A percentile compares a stretch with the other conserved stretches of the same genome.
Conservation (phyloP, 2,329 filamentous ascomycete species). For the Trichothecium sympodiale region DNA sequence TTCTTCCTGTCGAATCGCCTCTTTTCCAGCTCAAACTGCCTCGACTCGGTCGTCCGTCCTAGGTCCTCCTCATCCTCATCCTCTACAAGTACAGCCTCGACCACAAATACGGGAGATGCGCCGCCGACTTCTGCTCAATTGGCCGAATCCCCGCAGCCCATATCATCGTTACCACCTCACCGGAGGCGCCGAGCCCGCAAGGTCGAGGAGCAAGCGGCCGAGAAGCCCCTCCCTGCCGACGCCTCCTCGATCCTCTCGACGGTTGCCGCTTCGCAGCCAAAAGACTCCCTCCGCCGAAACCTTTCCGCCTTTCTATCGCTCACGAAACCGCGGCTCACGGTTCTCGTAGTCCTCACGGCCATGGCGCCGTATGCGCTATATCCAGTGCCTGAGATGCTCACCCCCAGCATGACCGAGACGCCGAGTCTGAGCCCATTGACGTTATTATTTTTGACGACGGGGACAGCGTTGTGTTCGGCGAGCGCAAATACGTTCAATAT, state of each 20-base stretch:
- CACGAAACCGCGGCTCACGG: slow-evolving; percentile 87
- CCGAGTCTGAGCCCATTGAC: slow-evolving; percentile 86
- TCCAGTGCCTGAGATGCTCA: slow-evolving; percentile 78
- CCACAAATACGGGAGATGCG: slow-evolving; percentile 7
- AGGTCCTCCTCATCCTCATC: slow-evolving; percentile 16
- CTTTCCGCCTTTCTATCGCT: slow-evolving; percentile 78
- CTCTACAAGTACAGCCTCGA: slow-evolving; percentile 11
- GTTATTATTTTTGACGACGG: slow-evolving; percentile 80
- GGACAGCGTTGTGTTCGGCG: slow-evolving; percentile 80
- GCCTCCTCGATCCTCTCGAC: slow-evolving; percentile 46
- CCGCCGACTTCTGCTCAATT: not conserved
- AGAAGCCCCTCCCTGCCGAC: slow-evolving; percentile 27
- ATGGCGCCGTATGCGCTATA: slow-evolving; percentile 90
- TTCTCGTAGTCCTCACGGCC: slow-evolving; percentile 81
- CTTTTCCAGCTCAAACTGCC: slow-evolving; percentile 24
- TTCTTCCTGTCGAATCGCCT: slow-evolving; percentile 25
- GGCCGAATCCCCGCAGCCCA: slow-evolving; percentile 10
- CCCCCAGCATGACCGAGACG: slow-evolving; percentile 50
- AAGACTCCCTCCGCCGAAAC: slow-evolving; percentile 48
- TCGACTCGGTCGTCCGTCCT: slow-evolving; percentile 21
- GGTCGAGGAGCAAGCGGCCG: slow-evolving; percentile 5
- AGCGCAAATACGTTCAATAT: slow-evolving; percentile 94
- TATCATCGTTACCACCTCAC: slow-evolving; percentile 19
- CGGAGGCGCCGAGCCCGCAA: slow-evolving; percentile 21
- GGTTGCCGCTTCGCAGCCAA: slow-evolving; percentile 36